Evolutionary conservation across 2,329 filamentous ascomycete species (phyloP).

Genomic region (Ophiostoma piceae): DNA sequence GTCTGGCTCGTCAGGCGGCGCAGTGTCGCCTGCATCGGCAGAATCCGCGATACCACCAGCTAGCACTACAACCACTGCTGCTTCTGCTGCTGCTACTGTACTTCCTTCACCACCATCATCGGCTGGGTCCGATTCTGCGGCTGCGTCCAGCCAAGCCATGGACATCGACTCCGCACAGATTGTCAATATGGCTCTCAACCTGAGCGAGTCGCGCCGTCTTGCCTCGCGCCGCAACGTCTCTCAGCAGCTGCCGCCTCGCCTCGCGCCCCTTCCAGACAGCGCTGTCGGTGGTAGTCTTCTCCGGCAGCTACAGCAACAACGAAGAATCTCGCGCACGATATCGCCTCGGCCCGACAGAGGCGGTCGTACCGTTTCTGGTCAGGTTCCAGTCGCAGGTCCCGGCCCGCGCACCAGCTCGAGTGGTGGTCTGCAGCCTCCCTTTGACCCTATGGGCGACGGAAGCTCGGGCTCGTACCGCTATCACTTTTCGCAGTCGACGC

Average conservation of each 20-base stretch:
- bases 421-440: constrained; percentile 42
- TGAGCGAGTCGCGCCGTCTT: constrained; percentile 73
- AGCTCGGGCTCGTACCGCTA: constrained; percentile 48
- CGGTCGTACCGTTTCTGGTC: constrained; percentile 24
- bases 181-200: constrained; percentile 82
- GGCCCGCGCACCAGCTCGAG: constrained; percentile 33
- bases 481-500: constrained; percentile 71
- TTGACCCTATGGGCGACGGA: constrained; percentile 26
- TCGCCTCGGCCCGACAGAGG: constrained; percentile 52
- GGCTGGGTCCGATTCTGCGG: neutral
- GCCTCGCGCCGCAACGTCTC: constrained; percentile 54
- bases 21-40: neutral
- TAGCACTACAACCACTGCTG: constrained; percentile 24
- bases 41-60: neutral
- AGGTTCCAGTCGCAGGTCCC: neutral
- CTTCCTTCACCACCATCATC: constrained; percentile 21
- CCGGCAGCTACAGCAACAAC: constrained; percentile 67
- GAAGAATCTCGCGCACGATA: constrained; percentile 55
- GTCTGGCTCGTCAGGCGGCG: neutral
- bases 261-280: constrained; percentile 49
- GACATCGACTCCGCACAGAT: constrained; percentile 82
- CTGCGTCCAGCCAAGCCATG: constrained; percentile 32
- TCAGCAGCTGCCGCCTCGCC: constrained; percentile 47
- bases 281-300: constrained; percentile 55
- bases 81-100: neutral